phyloP scores from a whole-genome alignment of 305 asterid genomes.

The Fraxinus sp. region DNA sequence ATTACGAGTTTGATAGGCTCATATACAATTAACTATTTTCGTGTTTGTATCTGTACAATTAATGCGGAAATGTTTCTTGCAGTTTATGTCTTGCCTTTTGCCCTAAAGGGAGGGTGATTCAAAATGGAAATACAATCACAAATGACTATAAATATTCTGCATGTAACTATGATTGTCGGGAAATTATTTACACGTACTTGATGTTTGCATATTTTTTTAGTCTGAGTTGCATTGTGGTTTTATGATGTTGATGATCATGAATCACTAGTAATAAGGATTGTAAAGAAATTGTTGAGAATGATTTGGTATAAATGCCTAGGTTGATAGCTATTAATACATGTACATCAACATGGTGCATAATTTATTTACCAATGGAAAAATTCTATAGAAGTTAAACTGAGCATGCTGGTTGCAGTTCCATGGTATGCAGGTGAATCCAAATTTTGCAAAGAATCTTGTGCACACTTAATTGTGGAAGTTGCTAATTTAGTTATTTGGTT shows the following conservation, averaged over 20 bases:
- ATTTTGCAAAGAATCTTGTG: background rate
- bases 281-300: background rate
- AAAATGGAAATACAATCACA: background rate
- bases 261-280: background rate
- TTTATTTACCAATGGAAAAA: background rate
- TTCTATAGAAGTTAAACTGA: background rate
- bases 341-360: background rate
- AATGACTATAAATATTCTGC: background rate
- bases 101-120: background rate
- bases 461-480: no score
- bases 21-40: no score
- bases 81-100: background rate
- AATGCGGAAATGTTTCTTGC: background rate
- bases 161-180: background rate
- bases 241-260: background rate
- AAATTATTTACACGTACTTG: no score
- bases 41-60: background rate
- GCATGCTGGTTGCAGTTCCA: background rate
- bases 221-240: background rate
- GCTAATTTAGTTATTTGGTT: no score
- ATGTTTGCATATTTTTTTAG: background rate
- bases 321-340: background rate
- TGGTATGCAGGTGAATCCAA: background rate
- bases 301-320: background rate
- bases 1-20: background rate